phyloP scores from a whole-genome alignment of 768 basidiomycete species.

The Podaxis pistillaris region DNA sequence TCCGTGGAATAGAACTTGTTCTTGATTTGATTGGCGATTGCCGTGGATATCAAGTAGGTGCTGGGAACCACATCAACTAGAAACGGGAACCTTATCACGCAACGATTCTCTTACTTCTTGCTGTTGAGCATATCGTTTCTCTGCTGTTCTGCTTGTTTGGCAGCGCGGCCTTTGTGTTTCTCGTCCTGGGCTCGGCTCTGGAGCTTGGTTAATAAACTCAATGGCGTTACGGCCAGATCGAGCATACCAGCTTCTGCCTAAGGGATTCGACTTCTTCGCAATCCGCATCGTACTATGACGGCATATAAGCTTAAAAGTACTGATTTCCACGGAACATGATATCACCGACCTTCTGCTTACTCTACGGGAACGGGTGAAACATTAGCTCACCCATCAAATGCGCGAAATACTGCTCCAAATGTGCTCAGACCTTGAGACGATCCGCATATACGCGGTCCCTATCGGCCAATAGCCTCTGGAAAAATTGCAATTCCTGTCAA shows the following conservation, averaged over 20 bases:
- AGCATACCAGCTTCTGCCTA: slow-evolving; percentile 74
- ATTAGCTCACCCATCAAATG: slow-evolving; percentile 1
- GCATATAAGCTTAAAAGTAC: slow-evolving; percentile 23
- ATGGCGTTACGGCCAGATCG: background rate
- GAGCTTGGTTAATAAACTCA: slow-evolving; percentile 10
- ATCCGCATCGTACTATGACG: slow-evolving; percentile 70
- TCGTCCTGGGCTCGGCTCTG: slow-evolving; percentile 72
- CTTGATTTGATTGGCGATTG: slow-evolving; percentile 68
- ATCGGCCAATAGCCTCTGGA: slow-evolving; percentile 67
- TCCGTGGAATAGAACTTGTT: slow-evolving; percentile 70
- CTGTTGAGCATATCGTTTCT: slow-evolving; percentile 73
- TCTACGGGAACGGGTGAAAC: slow-evolving; percentile 31
- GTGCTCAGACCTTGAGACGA: slow-evolving; percentile 57
- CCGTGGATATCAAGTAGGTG: slow-evolving; percentile 67
- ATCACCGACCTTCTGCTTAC: slow-evolving; percentile 57
- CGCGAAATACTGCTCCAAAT: slow-evolving; percentile 1
- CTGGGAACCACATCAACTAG: slow-evolving; percentile 31
- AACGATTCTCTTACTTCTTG: slow-evolving; percentile 61
- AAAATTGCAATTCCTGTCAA: slow-evolving; percentile 63
- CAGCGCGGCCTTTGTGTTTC: slow-evolving; percentile 69
- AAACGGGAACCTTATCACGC: background rate
- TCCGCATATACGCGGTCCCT: slow-evolving; percentile 68
- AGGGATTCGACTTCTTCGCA: slow-evolving; percentile 70
- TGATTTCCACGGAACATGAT: background rate
- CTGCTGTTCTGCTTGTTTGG: slow-evolving; percentile 75